These are phyloP conservation scores for Coemansia asiatica DNA, from an alignment of 192 early-diverging fungal genomes.

Conservation along the genomic window DNA sequence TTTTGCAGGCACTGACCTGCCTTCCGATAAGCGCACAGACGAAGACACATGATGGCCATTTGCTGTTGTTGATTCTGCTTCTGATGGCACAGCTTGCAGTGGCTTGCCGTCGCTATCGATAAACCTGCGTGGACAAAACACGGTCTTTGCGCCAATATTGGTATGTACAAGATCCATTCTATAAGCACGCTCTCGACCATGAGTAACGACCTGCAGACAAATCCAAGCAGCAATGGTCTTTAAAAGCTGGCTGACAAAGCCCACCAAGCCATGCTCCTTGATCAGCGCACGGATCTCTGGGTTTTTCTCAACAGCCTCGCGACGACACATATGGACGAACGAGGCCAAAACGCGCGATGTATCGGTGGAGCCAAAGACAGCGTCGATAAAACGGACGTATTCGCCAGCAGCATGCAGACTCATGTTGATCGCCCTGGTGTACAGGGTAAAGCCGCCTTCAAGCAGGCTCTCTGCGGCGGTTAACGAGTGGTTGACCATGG, in stretches of 20 bases:
- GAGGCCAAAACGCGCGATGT: constrained; percentile 84
- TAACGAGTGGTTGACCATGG: constrained; percentile 42
- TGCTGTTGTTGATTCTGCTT: not conserved
- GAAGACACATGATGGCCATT: too few species aligned
- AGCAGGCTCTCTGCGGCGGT: constrained; percentile 38
- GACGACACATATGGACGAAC: constrained; percentile 74
- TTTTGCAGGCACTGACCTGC: too few species aligned
- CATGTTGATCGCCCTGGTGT: constrained; percentile 71
- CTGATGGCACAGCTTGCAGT: not conserved
- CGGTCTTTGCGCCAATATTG: constrained; percentile 20
- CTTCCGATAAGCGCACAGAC: not conserved
- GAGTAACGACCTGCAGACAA: constrained; percentile 79
- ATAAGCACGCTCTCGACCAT: constrained; percentile 56
- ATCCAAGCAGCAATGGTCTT: constrained; percentile 86
- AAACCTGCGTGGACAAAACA: constrained; percentile 43
- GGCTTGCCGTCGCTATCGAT: constrained; percentile 41
- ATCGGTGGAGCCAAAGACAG: constrained; percentile 92
- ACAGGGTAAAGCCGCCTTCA: constrained; percentile 74
- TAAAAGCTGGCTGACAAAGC: constrained; percentile 68
- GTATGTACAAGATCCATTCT: constrained; percentile 49
- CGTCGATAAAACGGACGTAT: constrained; percentile 87
- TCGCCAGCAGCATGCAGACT: constrained; percentile 77
- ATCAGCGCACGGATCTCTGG: constrained; percentile 61
- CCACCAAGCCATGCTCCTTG: constrained; percentile 64
- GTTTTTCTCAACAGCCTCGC: constrained; percentile 69